Evolutionary conservation across 805 yeast genomes (phyloP), one percentile per base, ranked within the genome.

Genomic region (Cyberlindnera bimundalis): DNA sequence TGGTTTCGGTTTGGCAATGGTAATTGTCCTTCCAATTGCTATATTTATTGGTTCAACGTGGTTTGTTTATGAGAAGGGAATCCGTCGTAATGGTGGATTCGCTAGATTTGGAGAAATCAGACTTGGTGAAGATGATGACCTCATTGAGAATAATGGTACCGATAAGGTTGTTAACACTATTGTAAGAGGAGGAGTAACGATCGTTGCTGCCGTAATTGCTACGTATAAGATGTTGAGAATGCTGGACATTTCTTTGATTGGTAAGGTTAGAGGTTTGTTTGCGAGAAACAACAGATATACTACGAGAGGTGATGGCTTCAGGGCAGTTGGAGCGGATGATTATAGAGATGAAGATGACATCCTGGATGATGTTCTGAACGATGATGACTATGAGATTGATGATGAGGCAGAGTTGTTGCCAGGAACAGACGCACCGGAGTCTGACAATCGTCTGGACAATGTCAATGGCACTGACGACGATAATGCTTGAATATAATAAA

Each of bases 61-160:
- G 32, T 68, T 71, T 29, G 78, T 81, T 2, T 81, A 81, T 75
- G 78, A 86, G 58, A 79, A 83, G 20, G 90, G 85, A 58, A 89
- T 85, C 46, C 77, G 83, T 52, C 95, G 95, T 42, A 78, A 86
- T 46, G 78, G 87, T 35, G 61, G 61, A 6, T 56, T 57, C 37
- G 48, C 53, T 32, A 71, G 88, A 52, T 81, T 88, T 60, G 96
- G 96, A n/a, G 95, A 84, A 58, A 90, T 90, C 45, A 71, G 96
- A 53, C 70, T 90, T 31, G 95, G 88, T 36, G 89, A 81, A 26
- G 89, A 81, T 23, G 83, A 79, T 45, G 77, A 84, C 37, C 87
- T 84, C 54, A 78, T 85, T 47, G 83, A 81, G 37, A 48, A 56
- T 26, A 46, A 48, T 47, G 47, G 55, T 7, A 71, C 78, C 7